These are phyloP conservation scores for Cucurbita maxima DNA, from an alignment of 306 rosid species.

Conservation along the genomic window DNA sequence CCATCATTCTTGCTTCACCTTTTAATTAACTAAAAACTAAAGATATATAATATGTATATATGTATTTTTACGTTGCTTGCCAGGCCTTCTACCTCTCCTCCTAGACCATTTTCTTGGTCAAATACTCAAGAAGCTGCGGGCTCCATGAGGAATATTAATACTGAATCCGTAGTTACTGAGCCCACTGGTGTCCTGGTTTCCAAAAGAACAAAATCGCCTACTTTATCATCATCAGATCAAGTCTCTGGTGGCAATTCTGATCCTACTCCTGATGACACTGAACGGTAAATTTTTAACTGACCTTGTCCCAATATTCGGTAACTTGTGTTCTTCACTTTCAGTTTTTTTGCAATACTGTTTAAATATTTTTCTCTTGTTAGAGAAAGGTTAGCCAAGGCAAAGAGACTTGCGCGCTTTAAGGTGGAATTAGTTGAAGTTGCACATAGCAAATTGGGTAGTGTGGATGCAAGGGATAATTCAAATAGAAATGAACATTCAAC, in stretches of 20 bases:
- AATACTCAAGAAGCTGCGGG: constrained; percentile 16
- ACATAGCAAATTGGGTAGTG: constrained; percentile 26
- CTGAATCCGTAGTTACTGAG: constrained; percentile 17
- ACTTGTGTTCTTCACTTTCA: neutral
- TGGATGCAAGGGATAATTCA: constrained; percentile 27
- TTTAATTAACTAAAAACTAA: neutral
- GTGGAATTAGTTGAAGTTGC: constrained; percentile 46
- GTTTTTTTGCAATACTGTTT: neutral
- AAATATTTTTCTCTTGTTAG: constrained; percentile 25
- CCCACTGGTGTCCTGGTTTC: constrained; percentile 21
- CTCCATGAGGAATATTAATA: constrained; percentile 9
- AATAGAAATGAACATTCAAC: constrained; percentile 19
- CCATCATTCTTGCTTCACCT: neutral
- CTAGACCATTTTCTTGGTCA: constrained; percentile 11
- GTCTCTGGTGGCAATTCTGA: constrained; percentile 26
- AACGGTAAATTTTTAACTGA: constrained; percentile 43
- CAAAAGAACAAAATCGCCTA: constrained; percentile 79
- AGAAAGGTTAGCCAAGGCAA: constrained; percentile 80
- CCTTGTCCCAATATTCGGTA: constrained; percentile 7
- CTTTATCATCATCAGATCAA: constrained; percentile 32
- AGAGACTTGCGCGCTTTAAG: constrained; percentile 87
- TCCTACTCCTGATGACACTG: constrained; percentile 40
- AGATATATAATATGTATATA: neutral
- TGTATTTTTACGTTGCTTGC: constrained; percentile 8
- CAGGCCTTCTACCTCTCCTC: constrained; percentile 32